Evolutionary conservation across 2,329 filamentous ascomycete genomes (phyloP), one percentile per base, ranked within the genome.

Genomic region (Dactylonectria macrodidyma): DNA sequence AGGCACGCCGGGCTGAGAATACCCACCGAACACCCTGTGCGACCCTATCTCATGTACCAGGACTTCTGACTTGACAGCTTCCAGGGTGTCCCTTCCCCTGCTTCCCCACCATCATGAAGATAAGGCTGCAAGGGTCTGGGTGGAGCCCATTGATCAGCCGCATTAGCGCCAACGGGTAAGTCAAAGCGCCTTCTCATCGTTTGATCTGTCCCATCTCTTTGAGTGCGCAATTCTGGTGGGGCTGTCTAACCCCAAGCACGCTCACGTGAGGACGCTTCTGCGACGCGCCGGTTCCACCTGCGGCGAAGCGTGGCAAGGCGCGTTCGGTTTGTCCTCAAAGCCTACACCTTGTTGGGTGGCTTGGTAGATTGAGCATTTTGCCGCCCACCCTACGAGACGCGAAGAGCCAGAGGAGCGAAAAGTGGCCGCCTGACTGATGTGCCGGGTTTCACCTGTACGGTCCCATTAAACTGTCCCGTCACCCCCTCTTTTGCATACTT

Each of bases 241-340:
- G 19, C 75, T 81, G 80, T 79, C 81, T 81, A 69, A 62, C 51
- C 59, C 24, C 10, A 33, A 22, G n/a, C 41, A 47, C 34, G 44
- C 68, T 79, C 80, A 82, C 79, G 80, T 82, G 80, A 79, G 57
- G 67, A 77, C 80, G 80, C 73, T 77, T 75, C 73, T 71, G 59
- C 62, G 62, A 79, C 80, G 80, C 79, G 80, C 77, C 73, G 69
- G 69, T 58, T 64, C 48, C 46, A 68, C 65, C 70, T 67, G 59
- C 61, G 52, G 60, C 63, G 65, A 70, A 68, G 66, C 67, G 69
- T 64, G 66, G 59, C 68, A 61, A 59, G 59, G 62, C 52, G 64
- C 59, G 64, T 52, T 30, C 59, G 58, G 34, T 34, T 22, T 33
- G 44, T 33, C 46, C 56, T 41, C 38, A 41, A 46, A 59, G 46